Evolutionary conservation across 2,329 filamentous ascomycete species (phyloP), one percentile per base, ranked within the genome.

Genomic region (Calonectria hawksworthii): DNA sequence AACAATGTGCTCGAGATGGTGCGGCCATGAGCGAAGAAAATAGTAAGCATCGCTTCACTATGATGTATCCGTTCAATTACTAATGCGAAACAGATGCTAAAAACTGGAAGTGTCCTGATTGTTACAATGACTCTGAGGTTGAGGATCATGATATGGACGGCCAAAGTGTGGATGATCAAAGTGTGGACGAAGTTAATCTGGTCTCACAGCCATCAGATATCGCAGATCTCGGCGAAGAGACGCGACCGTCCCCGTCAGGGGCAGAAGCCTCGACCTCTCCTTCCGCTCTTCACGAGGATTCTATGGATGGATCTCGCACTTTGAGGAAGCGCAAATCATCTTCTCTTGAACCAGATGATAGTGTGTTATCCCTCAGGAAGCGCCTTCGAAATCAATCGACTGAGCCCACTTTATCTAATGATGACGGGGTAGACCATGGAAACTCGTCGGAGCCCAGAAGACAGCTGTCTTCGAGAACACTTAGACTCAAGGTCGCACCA

Each of bases 301-400:
- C 72, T 3, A 63, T 61, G 3, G 79, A 96, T 84, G 94, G 93
- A 59, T 93, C 95, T 11, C 93, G 95, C 68, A 91, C 94, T 38
- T 87, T 98, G 74, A 91, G 96, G 74, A 98, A 98, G 86, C 92
- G 96, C 69, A 98, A 96, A 84, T 93, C 95, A 23, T 95, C 95
- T 1, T 94, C 94, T 4, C 88, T 90, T 16, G 92, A 93, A 64
- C 87, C 86, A 76, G 88, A 95, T 76, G 89, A 94, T 78, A 87
- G 87, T 21, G 85, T 86, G 21, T 85, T 88, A 73, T 86, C 88
- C 0, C 82, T 89, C 44, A 89, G 90, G 74, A 93, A 91, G 82
- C 88, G 92, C 41, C 85, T 89, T 56, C 88, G 88, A 79, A 87
- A 89, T 30, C 85, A 86, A 0, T 86, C 86, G 0, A 87, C 87